phyloP scores from a whole-genome alignment of 352 stramenopile genomes.

The Phytophthora multivora region DNA sequence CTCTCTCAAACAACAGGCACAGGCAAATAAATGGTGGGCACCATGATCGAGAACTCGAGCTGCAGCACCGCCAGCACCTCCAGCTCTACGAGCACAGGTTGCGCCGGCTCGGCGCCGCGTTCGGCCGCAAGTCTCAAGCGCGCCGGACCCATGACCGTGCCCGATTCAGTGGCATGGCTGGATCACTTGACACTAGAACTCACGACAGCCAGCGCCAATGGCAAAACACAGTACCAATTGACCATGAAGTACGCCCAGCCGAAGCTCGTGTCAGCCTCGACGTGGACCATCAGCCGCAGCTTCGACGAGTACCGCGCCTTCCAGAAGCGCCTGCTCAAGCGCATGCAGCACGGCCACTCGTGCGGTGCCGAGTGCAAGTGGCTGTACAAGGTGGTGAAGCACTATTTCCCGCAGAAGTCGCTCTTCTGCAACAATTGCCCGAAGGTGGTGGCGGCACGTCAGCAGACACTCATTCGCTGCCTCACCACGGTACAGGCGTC shows the following conservation, averaged over 20 bases:
- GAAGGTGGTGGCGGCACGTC: conserved; percentile 35
- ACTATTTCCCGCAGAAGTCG: conserved; percentile 63
- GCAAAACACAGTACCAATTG: conserved; percentile 38
- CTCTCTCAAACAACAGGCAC: not conserved
- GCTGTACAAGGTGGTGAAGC: conserved; percentile 65
- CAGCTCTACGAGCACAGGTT: conserved; percentile 7
- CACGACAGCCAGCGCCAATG: conserved; percentile 13
- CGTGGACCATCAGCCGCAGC: conserved; percentile 38
- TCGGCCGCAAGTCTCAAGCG: conserved; percentile 33
- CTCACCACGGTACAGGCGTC: conserved; percentile 42
- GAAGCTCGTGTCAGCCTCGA: conserved; percentile 30
- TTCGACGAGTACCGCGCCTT: conserved; percentile 59
- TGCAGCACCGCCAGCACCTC: conserved; percentile 19
- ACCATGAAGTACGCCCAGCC: conserved; percentile 38
- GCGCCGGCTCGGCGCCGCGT: conserved; percentile 18
- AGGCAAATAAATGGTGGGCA: conserved; percentile 29
- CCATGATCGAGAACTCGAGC: conserved; percentile 24
- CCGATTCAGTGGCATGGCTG: conserved; percentile 40
- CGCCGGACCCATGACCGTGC: conserved; percentile 26
- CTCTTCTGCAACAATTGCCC: conserved; percentile 44
- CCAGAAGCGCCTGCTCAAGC: conserved; percentile 50
- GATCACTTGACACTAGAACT: conserved; percentile 39
- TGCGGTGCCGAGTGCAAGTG: conserved; percentile 69
- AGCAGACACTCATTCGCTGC: conserved; percentile 44
- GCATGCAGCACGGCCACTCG: conserved; percentile 55